Evolutionary conservation across 1,284 basidiomycete genomes (phyloP).

Genomic region (Ceratorhiza oryzae-sativae): DNA sequence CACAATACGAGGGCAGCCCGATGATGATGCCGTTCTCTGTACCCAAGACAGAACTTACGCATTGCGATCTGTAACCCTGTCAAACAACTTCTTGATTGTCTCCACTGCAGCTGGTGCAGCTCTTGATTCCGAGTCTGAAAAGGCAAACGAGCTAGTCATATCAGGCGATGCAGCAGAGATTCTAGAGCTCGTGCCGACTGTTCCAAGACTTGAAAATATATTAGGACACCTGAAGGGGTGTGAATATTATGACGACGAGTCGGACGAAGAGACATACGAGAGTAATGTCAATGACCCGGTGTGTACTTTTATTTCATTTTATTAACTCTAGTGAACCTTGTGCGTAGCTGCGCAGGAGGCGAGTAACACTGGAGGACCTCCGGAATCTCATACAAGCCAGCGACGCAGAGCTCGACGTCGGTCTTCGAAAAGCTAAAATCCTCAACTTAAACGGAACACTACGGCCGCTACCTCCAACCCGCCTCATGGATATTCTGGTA

Average conservation of each 20-base stretch:
- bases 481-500: constrained; percentile 77
- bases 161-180: constrained; percentile 77
- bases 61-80: constrained; percentile 81
- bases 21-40: constrained; percentile 89
- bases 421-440: constrained; percentile 69
- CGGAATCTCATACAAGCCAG: constrained; percentile 77
- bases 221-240: constrained; percentile 65
- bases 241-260: constrained; percentile 66
- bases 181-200: constrained; percentile 73
- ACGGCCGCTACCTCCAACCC: constrained; percentile 69
- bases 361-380: constrained; percentile 67
- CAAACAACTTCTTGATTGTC: constrained; percentile 80
- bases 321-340: not conserved
- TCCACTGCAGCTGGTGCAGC: constrained; percentile 51
- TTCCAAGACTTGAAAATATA: constrained; percentile 70
- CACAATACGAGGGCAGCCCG: constrained; percentile 77
- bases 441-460: constrained; percentile 75
- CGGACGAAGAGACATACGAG: constrained; percentile 56
- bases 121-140: constrained; percentile 48
- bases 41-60: constrained; percentile 79
- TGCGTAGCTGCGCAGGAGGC: constrained; percentile 49
- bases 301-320: not conserved
- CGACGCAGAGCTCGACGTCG: constrained; percentile 70
- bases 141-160: constrained; percentile 58
- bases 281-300: constrained; percentile 46